Evolutionary conservation across 495 filamentous ascomycete genomes (phyloP), one percentile per base, ranked within the genome.

Genomic region (Trichoderma parareesei): DNA sequence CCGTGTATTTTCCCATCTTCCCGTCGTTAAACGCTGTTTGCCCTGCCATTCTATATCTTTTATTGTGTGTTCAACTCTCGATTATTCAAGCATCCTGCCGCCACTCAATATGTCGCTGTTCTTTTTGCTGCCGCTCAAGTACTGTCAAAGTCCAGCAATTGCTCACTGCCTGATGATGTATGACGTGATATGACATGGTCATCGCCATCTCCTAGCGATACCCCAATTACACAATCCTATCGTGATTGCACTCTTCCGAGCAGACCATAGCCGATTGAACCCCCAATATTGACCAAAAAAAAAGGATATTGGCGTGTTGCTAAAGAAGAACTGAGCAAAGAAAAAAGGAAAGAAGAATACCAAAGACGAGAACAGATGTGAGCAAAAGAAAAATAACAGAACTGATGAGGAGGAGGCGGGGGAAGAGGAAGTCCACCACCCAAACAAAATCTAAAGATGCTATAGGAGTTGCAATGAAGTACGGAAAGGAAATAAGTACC

Each of bases 41-140:
- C 53, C 53, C 53, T 57, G 53, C 53, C 53, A 35, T 33, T 57
- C 53, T 57, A 57, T 57, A 37, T 57, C 53, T 57, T 27, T 57
- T 57, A 57, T 57, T 57, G 53, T 37, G 53, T 57, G 53, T 57
- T 57, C 53, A 57, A 57, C 53, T 38, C 35, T 37, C 53, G 14
- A 57, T 57, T 57, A 57, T 57, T 57, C 53, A 57, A 57, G 33
- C 53, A 57, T 57, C 37, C 53, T 57, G 53, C 53, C 27, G 53
- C 53, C 53, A 35, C 7, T 11, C 27, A 27, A 27, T 27, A 35
- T 57, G 27, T 3, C 53, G 20, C 3, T 55, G 4, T 18, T 33
- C 9, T 48, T 14, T 41, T 41, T 41, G 6, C 40, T 41, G 44
- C 44, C 44, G n/a, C 44, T 48, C n/a, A 9, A 5, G 13, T 27